phyloP scores from a whole-genome alignment of 805 yeast species.

The Kuraishia piskuri region DNA sequence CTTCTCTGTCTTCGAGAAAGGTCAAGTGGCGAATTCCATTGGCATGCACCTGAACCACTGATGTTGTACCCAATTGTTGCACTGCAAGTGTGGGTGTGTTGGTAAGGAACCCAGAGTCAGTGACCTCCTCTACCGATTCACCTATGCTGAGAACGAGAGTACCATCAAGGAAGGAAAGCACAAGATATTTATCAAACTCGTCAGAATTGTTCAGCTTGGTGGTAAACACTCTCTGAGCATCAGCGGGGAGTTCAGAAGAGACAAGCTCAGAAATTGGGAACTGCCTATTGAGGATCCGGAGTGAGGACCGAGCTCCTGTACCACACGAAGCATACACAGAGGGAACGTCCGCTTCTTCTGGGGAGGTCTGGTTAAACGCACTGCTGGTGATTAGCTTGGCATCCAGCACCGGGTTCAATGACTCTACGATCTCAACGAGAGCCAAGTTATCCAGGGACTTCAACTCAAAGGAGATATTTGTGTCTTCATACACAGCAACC shows the following conservation, averaged over 20 bases:
- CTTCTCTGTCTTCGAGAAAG: conserved; percentile 18
- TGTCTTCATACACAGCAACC: conserved; percentile 17
- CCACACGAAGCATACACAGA: conserved; percentile 35
- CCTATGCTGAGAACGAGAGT: conserved; percentile 74
- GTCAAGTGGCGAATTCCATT: conserved; percentile 59
- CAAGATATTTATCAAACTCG: conserved; percentile 50
- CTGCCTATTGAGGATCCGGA: conserved; percentile 48
- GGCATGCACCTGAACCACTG: conserved; percentile 66
- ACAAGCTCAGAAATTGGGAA: conserved; percentile 55
- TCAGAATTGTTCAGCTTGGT: conserved; percentile 38
- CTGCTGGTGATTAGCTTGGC: conserved; percentile 23
- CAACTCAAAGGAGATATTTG: conserved; percentile 17
- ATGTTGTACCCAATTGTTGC: conserved; percentile 52
- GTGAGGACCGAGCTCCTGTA: conserved; percentile 30
- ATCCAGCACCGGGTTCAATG: conserved; percentile 46
- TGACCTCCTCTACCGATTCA: conserved; percentile 69
- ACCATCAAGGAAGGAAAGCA: conserved; percentile 54
- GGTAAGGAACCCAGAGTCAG: conserved; percentile 51
- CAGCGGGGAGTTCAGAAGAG: conserved; percentile 65
- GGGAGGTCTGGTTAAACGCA: conserved; percentile 7
- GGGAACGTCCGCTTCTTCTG: conserved; percentile 27
- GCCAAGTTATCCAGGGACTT: conserved; percentile 46
- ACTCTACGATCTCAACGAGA: conserved; percentile 39
- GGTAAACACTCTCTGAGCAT: conserved; percentile 57
- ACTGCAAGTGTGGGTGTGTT: conserved; percentile 58